These are phyloP conservation scores for Misopates orontium DNA, from an alignment of 257 asterid genomes.

Conservation along the genomic window DNA sequence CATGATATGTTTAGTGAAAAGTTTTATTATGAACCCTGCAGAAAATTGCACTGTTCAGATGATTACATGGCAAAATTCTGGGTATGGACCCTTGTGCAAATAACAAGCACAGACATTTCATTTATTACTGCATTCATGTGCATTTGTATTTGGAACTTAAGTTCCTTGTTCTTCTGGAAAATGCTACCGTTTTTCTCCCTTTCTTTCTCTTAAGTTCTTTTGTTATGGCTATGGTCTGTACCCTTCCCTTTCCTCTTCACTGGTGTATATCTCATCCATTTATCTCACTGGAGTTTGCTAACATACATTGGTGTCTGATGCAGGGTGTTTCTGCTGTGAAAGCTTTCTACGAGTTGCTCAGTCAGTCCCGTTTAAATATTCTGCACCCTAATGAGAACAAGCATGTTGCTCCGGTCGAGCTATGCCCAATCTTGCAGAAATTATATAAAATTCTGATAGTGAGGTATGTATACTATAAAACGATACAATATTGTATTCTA, in stretches of 20 bases:
- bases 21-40: too few species aligned
- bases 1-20: too few species aligned
- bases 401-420: slow-evolving; percentile 75
- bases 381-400: slow-evolving; percentile 60
- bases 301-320: background rate
- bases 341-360: slow-evolving; percentile 88
- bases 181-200: too few species aligned
- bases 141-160: background rate
- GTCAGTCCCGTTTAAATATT: slow-evolving; percentile 66
- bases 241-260: background rate
- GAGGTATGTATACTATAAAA: slow-evolving; percentile 33
- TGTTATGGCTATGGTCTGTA: too few species aligned
- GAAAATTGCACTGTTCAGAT: too few species aligned
- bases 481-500: background rate
- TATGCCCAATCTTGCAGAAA: slow-evolving; percentile 85
- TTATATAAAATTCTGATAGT: slow-evolving; percentile 67
- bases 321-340: slow-evolving; percentile 96
- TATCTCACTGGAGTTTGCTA: background rate
- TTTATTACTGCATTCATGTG: background rate
- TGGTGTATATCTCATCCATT: background rate
- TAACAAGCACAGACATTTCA: too few species aligned
- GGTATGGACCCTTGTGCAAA: too few species aligned
- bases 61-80: too few species aligned
- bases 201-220: too few species aligned
- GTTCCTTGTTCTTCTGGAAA: background rate